A percentile compares a stretch with the other conserved stretches of the same genome.
Conservation (phyloP, 2,329 filamentous ascomycete species). For the Xylariaceae sp. region DNA sequence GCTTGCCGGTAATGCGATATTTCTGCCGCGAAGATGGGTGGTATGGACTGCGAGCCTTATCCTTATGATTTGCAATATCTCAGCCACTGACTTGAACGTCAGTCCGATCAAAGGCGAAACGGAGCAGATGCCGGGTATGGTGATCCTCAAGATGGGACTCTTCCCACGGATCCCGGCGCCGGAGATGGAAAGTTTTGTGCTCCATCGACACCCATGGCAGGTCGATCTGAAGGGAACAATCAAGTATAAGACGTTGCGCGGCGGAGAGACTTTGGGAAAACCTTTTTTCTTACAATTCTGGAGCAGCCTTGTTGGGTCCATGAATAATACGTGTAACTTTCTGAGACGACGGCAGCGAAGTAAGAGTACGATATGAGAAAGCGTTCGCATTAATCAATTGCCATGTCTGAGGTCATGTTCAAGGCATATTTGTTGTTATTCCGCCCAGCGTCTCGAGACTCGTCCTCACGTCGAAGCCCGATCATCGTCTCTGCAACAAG, state of each 20-base stretch:
- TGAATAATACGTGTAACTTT: no score
- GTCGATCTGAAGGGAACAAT: conserved; percentile 3
- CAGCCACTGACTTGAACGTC: neutral
- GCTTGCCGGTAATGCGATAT: conserved; percentile 10
- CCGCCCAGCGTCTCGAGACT: no score
- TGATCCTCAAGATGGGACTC: conserved; percentile 14
- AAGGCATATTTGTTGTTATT: no score
- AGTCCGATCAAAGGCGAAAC: conserved; percentile 12
- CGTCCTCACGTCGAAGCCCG: no score
- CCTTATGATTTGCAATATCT: neutral
- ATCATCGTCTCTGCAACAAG: no score
- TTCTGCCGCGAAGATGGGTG: conserved; percentile 14
- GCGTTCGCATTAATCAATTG: no score
- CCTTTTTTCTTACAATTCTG: no score
- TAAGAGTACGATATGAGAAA: no score
- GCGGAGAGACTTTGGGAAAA: conserved; percentile 8
- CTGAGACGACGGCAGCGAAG: no score
- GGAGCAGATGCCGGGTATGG: conserved; percentile 1
- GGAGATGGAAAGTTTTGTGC: conserved; percentile 8
- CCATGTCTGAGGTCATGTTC: no score
- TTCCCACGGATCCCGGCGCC: conserved; percentile 15
- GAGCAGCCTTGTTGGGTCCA: no score
- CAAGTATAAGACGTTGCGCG: conserved; percentile 12
- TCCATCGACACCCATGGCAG: conserved; percentile 10
- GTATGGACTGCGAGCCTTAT: conserved; percentile 1